Percentiles rank a stretch among this genome's conserved stretches.
phyloP scores from a whole-genome alignment of 2,329 filamentous ascomycete species.

The Periglandula ipomoeae region DNA sequence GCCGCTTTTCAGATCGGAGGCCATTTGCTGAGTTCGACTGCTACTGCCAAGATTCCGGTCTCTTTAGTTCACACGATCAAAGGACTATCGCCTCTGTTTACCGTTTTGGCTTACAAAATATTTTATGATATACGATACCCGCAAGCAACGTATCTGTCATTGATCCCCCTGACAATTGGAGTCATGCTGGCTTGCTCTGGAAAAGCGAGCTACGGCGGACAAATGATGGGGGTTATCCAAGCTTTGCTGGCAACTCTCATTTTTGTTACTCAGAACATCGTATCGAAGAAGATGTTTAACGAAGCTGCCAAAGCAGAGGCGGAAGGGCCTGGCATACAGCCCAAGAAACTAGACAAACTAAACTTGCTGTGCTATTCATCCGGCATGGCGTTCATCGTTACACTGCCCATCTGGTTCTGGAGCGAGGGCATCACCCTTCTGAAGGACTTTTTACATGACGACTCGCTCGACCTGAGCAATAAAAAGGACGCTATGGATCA shows the following conservation, averaged over 20 bases:
- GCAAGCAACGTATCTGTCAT: conserved; percentile 73
- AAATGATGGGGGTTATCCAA: conserved; percentile 82
- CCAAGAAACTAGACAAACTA: conserved; percentile 86
- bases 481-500: conserved; percentile 64
- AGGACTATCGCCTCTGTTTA: conserved; percentile 90
- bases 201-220: conserved; percentile 65
- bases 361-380: conserved; percentile 98
- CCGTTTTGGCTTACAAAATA: conserved; percentile 83
- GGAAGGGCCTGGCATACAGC: conserved; percentile 52
- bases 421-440: conserved; percentile 74
- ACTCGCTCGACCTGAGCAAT: conserved; percentile 54
- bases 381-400: conserved; percentile 80
- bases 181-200: conserved; percentile 95
- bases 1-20: conserved; percentile 89
- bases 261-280: conserved; percentile 97
- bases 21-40: conserved; percentile 87
- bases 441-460: conserved; percentile 70
- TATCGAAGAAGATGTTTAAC: conserved; percentile 96
- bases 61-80: conserved; percentile 98
- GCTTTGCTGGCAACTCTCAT: conserved; percentile 85
- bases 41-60: conserved; percentile 89
- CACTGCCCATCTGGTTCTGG: conserved; percentile 86
- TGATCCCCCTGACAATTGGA: conserved; percentile 86
- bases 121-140: conserved; percentile 87
- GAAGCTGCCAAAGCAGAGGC: conserved; percentile 79